Evolutionary conservation across 2,329 filamentous ascomycete species (phyloP).

Genomic region (Verticillium alfalfae): DNA sequence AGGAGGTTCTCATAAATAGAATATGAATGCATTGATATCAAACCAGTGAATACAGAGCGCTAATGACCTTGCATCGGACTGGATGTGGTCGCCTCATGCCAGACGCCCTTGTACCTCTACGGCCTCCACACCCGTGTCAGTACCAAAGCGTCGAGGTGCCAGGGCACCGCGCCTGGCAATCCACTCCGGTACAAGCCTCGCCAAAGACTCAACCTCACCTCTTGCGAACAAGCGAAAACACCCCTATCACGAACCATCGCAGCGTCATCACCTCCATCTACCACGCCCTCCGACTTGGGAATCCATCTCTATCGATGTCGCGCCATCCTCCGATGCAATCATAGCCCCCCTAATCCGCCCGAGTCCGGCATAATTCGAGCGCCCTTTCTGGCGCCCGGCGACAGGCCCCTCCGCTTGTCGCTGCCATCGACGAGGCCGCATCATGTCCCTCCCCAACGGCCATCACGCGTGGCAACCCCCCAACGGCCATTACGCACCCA

Average conservation of each 20-base stretch:
- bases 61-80: neutral
- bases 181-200: constrained; percentile 19
- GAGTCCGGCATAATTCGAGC: constrained; percentile 45
- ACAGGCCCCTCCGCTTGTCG: constrained; percentile 38
- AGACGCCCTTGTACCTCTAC: neutral
- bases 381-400: constrained; percentile 51
- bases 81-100: neutral
- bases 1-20: too few relatives aligned
- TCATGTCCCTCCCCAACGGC: constrained; percentile 64
- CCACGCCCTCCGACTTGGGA: constrained; percentile 29
- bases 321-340: constrained; percentile 44
- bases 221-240: constrained; percentile 46
- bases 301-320: constrained; percentile 48
- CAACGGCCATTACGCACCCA: constrained; percentile 41
- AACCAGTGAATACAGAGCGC: too few relatives aligned
- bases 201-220: constrained; percentile 51
- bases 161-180: neutral
- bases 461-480: constrained; percentile 61
- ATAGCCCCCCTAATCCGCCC: constrained; percentile 39
- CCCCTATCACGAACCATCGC: constrained; percentile 46
- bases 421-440: constrained; percentile 44
- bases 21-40: too few relatives aligned
- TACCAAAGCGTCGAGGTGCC: neutral
- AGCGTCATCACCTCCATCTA: constrained; percentile 35
- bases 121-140: neutral